These are phyloP conservation scores for Cladosporium sp. DNA, from an alignment of 2,329 filamentous ascomycete genomes.

Conservation along the genomic window DNA sequence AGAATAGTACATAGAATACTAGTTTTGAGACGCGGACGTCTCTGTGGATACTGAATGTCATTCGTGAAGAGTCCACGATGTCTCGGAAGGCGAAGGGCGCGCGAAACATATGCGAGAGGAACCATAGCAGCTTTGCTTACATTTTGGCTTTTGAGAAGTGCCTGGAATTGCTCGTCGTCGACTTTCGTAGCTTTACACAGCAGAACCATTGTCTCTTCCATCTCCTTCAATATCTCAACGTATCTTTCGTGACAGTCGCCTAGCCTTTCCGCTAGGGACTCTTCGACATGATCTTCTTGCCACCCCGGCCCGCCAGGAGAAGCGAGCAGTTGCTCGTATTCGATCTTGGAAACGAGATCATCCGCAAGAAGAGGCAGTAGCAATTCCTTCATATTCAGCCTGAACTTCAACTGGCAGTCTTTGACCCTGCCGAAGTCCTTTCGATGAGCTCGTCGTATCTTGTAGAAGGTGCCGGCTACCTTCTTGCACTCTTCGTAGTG, in stretches of 20 bases:
- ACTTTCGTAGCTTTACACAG: constrained; percentile 26
- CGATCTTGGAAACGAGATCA: constrained; percentile 23
- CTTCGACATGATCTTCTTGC: constrained; percentile 26
- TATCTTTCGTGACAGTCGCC: constrained; percentile 30
- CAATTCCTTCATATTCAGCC: constrained; percentile 31
- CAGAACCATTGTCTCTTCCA: constrained; percentile 27
- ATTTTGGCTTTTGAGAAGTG: constrained; percentile 6
- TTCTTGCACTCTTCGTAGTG: constrained; percentile 29
- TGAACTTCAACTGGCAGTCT: constrained; percentile 29
- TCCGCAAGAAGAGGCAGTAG: constrained; percentile 31
- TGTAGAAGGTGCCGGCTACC: constrained; percentile 29
- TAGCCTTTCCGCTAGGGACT: constrained; percentile 27
- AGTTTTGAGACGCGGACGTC: too few relatives aligned
- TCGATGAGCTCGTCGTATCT: constrained; percentile 30
- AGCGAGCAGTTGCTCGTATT: constrained; percentile 26
- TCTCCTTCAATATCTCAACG: constrained; percentile 28
- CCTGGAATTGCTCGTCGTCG: constrained; percentile 24
- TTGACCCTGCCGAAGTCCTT: constrained; percentile 30
- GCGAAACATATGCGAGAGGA: too few relatives aligned
- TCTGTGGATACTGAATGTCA: too few relatives aligned
- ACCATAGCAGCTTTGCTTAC: constrained; percentile 11
- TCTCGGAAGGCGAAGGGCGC: not conserved
- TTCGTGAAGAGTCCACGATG: not conserved
- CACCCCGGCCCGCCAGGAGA: constrained; percentile 29
- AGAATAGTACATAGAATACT: too few relatives aligned